A percentile compares a stretch with the other conserved stretches of the same genome.
phyloP scores from a whole-genome alignment of 352 stramenopile genomes.

The Globisporangium alternatum region DNA sequence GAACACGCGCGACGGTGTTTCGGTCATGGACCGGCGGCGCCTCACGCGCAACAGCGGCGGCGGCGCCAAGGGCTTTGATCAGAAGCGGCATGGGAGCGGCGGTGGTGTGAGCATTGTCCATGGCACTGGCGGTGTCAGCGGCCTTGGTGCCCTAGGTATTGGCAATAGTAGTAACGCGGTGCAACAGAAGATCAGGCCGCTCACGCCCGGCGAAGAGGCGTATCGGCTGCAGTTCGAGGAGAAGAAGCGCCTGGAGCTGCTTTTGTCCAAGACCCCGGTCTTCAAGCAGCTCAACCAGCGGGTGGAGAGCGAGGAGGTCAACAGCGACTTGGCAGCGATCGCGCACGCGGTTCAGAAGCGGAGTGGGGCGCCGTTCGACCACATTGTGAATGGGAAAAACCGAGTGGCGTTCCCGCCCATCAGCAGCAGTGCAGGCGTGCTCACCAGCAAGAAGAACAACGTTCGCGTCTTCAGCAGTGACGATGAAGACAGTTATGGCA shows the following conservation, averaged over 20 bases:
- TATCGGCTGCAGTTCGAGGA: slow-evolving; percentile 41
- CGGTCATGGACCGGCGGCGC: slow-evolving; percentile 59
- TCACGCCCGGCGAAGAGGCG: slow-evolving; percentile 27
- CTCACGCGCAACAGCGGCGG: slow-evolving; percentile 21
- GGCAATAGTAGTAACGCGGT: neutral
- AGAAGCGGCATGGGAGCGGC: slow-evolving; percentile 15
- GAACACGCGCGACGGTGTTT: slow-evolving; percentile 59
- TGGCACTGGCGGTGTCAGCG: neutral
- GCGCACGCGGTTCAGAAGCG: slow-evolving; percentile 14
- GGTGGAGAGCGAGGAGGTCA: slow-evolving; percentile 28
- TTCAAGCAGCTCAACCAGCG: slow-evolving; percentile 44
- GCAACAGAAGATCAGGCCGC: neutral
- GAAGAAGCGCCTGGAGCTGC: slow-evolving; percentile 50
- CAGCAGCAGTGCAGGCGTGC: neutral
- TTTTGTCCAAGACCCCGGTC: slow-evolving; percentile 47
- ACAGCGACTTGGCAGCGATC: slow-evolving; percentile 42
- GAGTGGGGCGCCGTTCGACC: neutral
- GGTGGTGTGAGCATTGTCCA: neutral
- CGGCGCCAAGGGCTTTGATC: slow-evolving; percentile 17
- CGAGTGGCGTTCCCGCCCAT: slow-evolving; percentile 7
- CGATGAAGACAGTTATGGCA: slow-evolving; percentile 19
- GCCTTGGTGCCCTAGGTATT: slow-evolving; percentile 17
- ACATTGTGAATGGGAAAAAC: neutral
- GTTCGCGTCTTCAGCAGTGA: neutral
- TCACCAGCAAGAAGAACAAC: neutral